Conservation (phyloP, 208 protist genomes). For the Vickermania spadyakhi region DNA sequence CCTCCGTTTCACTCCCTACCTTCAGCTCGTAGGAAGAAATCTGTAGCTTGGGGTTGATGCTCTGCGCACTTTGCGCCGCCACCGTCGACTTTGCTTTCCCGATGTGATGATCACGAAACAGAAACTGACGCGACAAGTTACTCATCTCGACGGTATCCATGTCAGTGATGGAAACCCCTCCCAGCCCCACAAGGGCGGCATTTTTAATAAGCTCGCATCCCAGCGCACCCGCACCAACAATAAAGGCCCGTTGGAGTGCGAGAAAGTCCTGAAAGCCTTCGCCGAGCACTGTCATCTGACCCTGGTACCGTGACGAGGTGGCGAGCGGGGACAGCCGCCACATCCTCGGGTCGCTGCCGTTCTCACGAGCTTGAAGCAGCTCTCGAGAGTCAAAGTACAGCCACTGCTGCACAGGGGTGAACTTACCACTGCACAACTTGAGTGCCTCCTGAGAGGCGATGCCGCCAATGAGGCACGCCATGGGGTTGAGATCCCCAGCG, state of each 20-base stretch:
- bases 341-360: conserved; percentile 8
- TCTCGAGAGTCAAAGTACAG: conserved; percentile 96
- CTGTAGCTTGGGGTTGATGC: conserved; percentile 93
- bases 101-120: conserved; percentile 97
- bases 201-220: conserved; percentile 99
- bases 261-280: conserved; percentile 83
- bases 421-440: conserved; percentile 94
- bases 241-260: conserved; percentile 73
- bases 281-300: conserved; percentile 95
- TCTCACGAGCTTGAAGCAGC: conserved; percentile 47
- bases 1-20: conserved; percentile 96
- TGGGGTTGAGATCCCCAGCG: conserved; percentile 76
- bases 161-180: conserved; percentile 95
- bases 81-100: conserved; percentile 91
- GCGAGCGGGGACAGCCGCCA: conserved; percentile 6
- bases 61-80: conserved; percentile 83
- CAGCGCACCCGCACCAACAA: conserved; percentile 97
- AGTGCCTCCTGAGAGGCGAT: conserved; percentile 95
- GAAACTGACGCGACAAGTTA: conserved; percentile 99
- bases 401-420: conserved; percentile 94
- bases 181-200: conserved; percentile 97
- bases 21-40: conserved; percentile 73
- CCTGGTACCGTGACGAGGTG: conserved; percentile 84
- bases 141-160: conserved; percentile 99
- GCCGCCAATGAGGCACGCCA: conserved; percentile 92